A percentile compares a stretch with the other conserved stretches of the same genome.
Evolutionary conservation across 495 filamentous ascomycete species (phyloP).

Genomic region (Aspergillus panamensis): DNA sequence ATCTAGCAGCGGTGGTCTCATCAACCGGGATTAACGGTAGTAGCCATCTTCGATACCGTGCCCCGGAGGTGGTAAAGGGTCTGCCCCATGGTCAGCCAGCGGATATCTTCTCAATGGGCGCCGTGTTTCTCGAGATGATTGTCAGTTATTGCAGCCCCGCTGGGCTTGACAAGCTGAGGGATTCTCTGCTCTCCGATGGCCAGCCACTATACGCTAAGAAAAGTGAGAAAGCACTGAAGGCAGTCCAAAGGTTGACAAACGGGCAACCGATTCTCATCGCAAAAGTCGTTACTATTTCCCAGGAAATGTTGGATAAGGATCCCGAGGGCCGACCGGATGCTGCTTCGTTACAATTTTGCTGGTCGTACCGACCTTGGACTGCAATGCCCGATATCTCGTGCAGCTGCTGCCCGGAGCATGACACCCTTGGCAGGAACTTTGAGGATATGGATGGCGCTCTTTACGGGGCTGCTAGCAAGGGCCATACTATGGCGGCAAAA

Average conservation of each 20-base stretch:
- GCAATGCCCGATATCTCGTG: background rate
- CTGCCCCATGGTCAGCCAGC: background rate
- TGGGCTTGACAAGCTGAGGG: background rate
- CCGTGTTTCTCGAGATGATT: slow-evolving; percentile 4
- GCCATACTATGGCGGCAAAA: background rate
- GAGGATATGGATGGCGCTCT: background rate
- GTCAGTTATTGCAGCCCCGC: background rate
- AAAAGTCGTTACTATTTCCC: background rate
- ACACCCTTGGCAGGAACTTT: background rate
- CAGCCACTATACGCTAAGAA: background rate
- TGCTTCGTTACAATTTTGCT: background rate
- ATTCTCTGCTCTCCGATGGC: background rate
- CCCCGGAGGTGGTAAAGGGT: background rate
- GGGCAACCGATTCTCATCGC: background rate
- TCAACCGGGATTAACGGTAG: background rate
- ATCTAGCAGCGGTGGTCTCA: background rate
- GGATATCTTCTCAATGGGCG: background rate
- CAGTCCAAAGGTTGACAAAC: background rate
- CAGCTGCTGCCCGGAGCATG: background rate
- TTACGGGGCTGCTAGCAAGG: background rate
- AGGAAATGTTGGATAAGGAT: background rate
- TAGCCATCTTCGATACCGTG: background rate
- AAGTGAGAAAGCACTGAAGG: background rate
- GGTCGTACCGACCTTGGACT: background rate
- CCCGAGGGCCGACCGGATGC: background rate